Conservation (phyloP, 208 protist species). For the Trypanosomatidae sp. region DNA sequence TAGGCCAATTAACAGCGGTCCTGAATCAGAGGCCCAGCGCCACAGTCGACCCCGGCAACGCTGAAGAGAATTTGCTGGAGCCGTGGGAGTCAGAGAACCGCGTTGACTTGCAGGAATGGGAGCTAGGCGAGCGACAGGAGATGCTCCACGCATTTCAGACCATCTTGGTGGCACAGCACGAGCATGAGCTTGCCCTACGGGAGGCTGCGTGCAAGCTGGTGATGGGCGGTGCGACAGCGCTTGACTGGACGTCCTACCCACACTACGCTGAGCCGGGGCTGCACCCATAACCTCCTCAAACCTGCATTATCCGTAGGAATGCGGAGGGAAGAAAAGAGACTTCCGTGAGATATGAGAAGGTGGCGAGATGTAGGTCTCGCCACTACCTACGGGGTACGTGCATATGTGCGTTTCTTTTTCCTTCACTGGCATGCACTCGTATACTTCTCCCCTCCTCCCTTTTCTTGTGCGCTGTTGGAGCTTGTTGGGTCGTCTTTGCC, state of each 20-base stretch:
- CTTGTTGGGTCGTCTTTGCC: background rate
- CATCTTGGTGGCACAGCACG: constrained; percentile 36
- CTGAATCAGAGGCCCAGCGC: background rate
- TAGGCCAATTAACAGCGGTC: background rate
- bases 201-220: constrained; percentile 26
- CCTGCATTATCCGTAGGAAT: too few relatives aligned
- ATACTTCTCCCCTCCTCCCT: background rate
- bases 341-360: background rate
- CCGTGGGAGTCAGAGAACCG: constrained; percentile 32
- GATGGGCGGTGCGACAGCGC: constrained; percentile 25
- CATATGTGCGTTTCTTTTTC: background rate
- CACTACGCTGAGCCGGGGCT: constrained; percentile 7
- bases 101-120: constrained; percentile 39
- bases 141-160: constrained; percentile 28
- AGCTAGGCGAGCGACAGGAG: constrained; percentile 33
- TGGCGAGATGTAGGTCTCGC: background rate
- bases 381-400: background rate
- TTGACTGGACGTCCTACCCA: constrained; percentile 42
- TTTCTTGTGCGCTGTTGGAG: background rate
- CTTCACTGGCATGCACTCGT: background rate
- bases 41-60: background rate
- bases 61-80: background rate
- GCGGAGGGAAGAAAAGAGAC: background rate
- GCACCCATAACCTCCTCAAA: background rate
- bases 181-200: constrained; percentile 21